Evolutionary conservation across 306 rosid genomes (phyloP), one percentile per base, ranked within the genome.

Genomic region (Mucuna pruriens): DNA sequence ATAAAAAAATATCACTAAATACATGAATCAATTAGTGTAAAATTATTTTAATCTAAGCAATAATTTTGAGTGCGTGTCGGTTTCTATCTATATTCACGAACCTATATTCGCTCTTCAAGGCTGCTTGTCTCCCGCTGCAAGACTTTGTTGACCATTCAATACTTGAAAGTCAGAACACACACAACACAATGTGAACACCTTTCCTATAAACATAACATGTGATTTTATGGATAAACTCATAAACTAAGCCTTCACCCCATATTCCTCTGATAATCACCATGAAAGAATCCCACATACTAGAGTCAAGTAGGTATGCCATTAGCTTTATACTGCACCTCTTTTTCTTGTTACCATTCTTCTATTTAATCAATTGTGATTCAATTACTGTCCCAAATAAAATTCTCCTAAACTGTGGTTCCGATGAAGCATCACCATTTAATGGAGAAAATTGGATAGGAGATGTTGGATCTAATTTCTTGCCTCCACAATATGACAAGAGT

Each of bases 391-490:
- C 79, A 7, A 80, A 79, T 4, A 70, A 71, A 75, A 75, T 86
- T 38, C 77, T 79, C 77, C 77, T 83, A 7, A 23, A 80, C 63
- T 83, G 87, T 54, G 87, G 87, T 71, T 75, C 89, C 26, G 25
- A 22, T 2, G 77, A 25, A 75, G 29, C 55, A 76, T 86, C 87
- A 55, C 0, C 57, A 54, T 86, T 70, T 74, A 80, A 86, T 38
- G 87, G 87, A 52, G 51, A 0, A 11, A 71, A 46, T 9, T 86
- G 89, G 87, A 71, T 79, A 6, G 87, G 87, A 63, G 87, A 86
- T 16, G 33, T 62, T 55, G 83, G 31, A 17, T 54, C 76, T 19
- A 23, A n/a, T 62, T 80, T 86, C 80, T 79, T 83, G 70, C 83
- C 80, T 34, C 74, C 46, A 34, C 3, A 20, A 2, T 57, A 79